phyloP scores from a whole-genome alignment of 768 basidiomycete genomes.

The Boletus fagicola region DNA sequence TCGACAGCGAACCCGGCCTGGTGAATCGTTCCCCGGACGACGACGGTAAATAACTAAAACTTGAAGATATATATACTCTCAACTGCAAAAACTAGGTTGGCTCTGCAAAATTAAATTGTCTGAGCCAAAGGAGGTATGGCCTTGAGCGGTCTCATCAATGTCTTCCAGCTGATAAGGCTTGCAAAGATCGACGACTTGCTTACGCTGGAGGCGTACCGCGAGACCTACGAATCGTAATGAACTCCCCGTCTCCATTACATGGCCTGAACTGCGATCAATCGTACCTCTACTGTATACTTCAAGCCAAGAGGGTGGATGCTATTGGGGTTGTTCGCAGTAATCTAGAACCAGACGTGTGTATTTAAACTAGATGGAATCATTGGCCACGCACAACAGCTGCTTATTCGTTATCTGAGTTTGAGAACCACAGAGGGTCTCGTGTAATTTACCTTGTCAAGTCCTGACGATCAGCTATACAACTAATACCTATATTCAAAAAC shows the following conservation, averaged over 20 bases:
- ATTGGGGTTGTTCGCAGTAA: neutral
- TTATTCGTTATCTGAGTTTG: neutral
- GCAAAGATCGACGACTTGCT: slow-evolving; percentile 68
- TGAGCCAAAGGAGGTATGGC: slow-evolving; percentile 68
- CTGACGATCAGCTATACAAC: neutral
- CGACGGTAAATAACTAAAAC: slow-evolving; percentile 53
- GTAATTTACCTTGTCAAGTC: neutral
- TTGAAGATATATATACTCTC: neutral
- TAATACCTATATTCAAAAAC: too few relatives aligned
- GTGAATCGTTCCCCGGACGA: slow-evolving; percentile 87
- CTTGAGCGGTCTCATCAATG: neutral
- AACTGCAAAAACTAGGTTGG: slow-evolving; percentile 64
- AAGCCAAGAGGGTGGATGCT: neutral
- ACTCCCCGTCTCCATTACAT: neutral
- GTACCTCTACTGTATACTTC: neutral
- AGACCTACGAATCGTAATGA: slow-evolving; percentile 47
- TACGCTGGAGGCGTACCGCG: slow-evolving; percentile 71
- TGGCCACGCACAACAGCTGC: neutral
- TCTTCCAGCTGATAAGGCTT: neutral
- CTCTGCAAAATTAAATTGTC: slow-evolving; percentile 89
- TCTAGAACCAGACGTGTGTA: slow-evolving; percentile 7
- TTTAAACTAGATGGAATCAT: slow-evolving; percentile 14
- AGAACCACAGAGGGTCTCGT: neutral
- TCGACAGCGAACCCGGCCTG: slow-evolving; percentile 68
- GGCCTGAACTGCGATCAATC: slow-evolving; percentile 28